phyloP scores from a whole-genome alignment of 179 eudicot genomes.

The Vitellaria paradoxa region DNA sequence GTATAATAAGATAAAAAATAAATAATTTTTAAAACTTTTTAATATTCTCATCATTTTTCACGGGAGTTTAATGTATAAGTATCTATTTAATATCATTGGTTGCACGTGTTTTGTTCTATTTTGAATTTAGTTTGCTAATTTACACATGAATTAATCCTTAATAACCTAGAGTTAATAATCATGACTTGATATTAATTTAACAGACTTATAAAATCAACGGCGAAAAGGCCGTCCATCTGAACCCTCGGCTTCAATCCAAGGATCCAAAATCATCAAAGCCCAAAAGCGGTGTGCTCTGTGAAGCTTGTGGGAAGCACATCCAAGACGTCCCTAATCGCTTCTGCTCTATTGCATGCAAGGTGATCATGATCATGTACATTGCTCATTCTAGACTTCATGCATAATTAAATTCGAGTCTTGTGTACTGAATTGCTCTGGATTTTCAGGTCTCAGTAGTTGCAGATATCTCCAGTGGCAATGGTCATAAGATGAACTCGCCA shows the following conservation, averaged over 20 bases:
- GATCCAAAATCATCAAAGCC: slow-evolving; percentile 29
- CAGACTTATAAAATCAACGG: slow-evolving; percentile 54
- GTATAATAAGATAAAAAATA: too few species aligned
- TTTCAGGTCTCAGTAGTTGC: slow-evolving; percentile 19
- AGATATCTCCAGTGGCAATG: slow-evolving; percentile 5
- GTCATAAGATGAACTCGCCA: not conserved
- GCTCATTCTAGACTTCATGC: too few species aligned
- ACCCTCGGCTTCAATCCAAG: slow-evolving; percentile 39
- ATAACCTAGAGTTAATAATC: not conserved
- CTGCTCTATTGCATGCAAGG: slow-evolving; percentile 56
- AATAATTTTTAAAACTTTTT: too few species aligned
- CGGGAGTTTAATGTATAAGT: too few species aligned
- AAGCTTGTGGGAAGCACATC: slow-evolving; percentile 45
- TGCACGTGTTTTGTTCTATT: too few species aligned
- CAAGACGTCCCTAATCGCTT: slow-evolving; percentile 46
- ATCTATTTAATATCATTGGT: too few species aligned
- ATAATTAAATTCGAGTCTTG: too few species aligned
- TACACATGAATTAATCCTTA: not conserved
- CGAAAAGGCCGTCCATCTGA: slow-evolving; percentile 45
- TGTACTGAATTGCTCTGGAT: too few species aligned
- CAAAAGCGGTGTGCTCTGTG: slow-evolving; percentile 30
- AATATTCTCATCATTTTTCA: too few species aligned
- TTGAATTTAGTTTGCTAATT: too few species aligned
- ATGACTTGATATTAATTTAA: not conserved
- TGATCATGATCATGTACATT: not conserved